Evolutionary conservation across 345 rosid species (phyloP), one percentile per base, ranked within the genome.

Genomic region (Brassica cretica): DNA sequence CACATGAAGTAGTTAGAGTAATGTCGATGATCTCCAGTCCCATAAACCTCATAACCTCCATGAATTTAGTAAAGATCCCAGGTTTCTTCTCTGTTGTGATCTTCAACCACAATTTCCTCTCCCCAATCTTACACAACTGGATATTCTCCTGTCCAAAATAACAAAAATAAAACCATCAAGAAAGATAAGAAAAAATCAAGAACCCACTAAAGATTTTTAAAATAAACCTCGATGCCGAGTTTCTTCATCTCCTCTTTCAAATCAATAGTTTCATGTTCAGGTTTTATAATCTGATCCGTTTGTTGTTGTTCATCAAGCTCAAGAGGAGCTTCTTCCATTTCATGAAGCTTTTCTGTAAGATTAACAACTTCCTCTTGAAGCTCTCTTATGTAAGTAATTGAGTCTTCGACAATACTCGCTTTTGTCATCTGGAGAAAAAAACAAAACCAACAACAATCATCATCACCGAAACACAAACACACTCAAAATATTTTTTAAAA

Each of bases 381-480:
- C 79, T 84, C 84, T 69, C 77, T 79, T 32, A 93, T 89, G 87
- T 91, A 95, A 80, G 86, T 85, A n/a, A 90, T 86, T 0, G 99
- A 92, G 77, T 95, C 98, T 62, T 88, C 93, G 35, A 95, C 82
- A 55, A 93, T 93, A n/a, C 90, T 86, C 4, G 86, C 97, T 84
- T 87, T 90, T 71, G 85, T 93, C 97, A 95, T 91, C 99, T 95
- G 35, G 3, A 33, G 51, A 24, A 21, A 55, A 55, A 55, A 33
- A 18, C 61, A 63, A 15, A 15, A 21, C 24, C 24, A 63, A 15
- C 12, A 1, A 61, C 66, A 71, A 1, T 9, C 12, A 56, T 3
- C 61, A 18, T 7, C 18, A 56, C 44, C 15, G 66, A 32, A 16
- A 66, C 9, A 70, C 24, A 44, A 10, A 18, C 8, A 60, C 12